Conservation (phyloP, 2,329 filamentous ascomycete genomes). For the Fusarium continuum region DNA sequence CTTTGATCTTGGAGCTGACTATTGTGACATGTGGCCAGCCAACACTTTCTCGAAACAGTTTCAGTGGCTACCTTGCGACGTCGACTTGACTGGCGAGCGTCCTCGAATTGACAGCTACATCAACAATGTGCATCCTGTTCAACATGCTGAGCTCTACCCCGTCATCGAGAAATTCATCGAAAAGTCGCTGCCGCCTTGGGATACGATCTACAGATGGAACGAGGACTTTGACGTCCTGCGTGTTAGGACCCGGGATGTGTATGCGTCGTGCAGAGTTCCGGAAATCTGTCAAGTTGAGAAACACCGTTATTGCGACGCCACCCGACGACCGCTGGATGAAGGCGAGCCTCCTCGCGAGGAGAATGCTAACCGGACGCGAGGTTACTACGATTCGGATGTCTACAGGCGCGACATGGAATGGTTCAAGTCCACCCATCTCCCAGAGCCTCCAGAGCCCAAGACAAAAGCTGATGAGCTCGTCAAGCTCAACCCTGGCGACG, state of each 20-base stretch:
- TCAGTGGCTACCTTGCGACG: conserved; percentile 62
- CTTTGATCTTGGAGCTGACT: not conserved
- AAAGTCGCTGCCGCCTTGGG: conserved; percentile 57
- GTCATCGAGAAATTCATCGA: conserved; percentile 55
- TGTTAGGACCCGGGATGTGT: conserved; percentile 23
- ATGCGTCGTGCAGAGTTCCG: conserved; percentile 24
- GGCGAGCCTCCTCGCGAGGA: conserved; percentile 38
- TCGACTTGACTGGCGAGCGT: conserved; percentile 51
- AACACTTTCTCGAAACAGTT: conserved; percentile 37
- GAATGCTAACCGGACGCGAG: conserved; percentile 18
- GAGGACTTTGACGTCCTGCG: conserved; percentile 42
- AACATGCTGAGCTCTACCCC: conserved; percentile 51
- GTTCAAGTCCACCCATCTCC: conserved; percentile 43
- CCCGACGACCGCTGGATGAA: conserved; percentile 22
- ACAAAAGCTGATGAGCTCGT: not conserved
- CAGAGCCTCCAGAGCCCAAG: conserved; percentile 10
- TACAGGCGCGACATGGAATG: conserved; percentile 41
- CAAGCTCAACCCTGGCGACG: conserved; percentile 29
- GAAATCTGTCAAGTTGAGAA: conserved; percentile 24
- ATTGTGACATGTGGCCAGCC: not conserved
- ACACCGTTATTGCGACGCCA: not conserved
- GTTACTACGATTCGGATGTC: conserved; percentile 36
- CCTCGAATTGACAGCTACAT: conserved; percentile 60
- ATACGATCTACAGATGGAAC: conserved; percentile 49
- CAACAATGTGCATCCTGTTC: conserved; percentile 61